Evolutionary conservation across 192 early-diverging fungal genomes (phyloP), one percentile per base, ranked within the genome.

Genomic region (Coemansia sp.): DNA sequence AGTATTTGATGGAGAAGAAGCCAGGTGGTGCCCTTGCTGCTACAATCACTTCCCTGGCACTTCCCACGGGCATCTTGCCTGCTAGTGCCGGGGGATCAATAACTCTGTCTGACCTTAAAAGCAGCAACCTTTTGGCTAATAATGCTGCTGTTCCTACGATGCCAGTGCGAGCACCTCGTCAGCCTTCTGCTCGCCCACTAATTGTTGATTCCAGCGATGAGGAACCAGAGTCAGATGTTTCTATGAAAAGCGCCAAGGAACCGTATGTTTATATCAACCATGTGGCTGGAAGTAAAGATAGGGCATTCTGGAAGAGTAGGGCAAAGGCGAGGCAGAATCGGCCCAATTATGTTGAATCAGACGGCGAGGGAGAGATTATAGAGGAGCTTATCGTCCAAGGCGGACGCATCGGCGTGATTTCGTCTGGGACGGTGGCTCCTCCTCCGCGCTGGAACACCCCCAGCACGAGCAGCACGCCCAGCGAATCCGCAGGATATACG

Each of bases 251-350:
- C 36, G 7, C 9, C 7, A 0, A 3, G 21, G 11, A 15, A 4
- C 49, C 57, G 7, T 20, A 46, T 33, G 64, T 76, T 16, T 67
- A 52, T 43, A 66, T 76, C 15, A 45, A 70, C 30, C 74, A 76
- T n/a, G 11, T 10, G 10, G 7, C 34, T 18, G 57, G 57, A n/a
- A 59, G 57, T 26, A 15, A 6, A 9, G 8, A 38, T 9, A 59
- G 35, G 35, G 14, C 12, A 1, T 59, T 38, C n/a, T 12, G 16
- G 35, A 12, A 59, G 51, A 53, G 9, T 9, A 23, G 14, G 51
- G 14, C 7, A 26, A 21, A 0, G 21, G 16, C 12, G 12, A 53
- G 16, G 51, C 51, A 4, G 46, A 0, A 3, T 1, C 24, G 51
- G 24, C 2, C 51, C 21, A 14, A 26, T 0, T 6, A 4, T 26